Percentiles rank a stretch among this genome's conserved stretches.
These are phyloP conservation scores for Xylaria polymorpha DNA, from an alignment of 2,329 filamentous ascomycete genomes.

Conservation along the genomic window DNA sequence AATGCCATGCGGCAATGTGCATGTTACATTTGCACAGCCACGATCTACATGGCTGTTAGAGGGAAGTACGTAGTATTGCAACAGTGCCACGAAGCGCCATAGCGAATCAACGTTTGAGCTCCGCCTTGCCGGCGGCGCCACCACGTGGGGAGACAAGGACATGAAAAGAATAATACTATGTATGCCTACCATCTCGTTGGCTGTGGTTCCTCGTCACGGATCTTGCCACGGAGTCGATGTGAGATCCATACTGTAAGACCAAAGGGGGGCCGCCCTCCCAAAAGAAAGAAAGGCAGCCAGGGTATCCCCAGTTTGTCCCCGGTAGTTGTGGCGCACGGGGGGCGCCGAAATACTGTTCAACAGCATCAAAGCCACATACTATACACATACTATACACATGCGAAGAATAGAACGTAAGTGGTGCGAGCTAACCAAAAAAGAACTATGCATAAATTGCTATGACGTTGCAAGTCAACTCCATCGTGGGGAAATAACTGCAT, in stretches of 20 bases:
- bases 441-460: background rate
- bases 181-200: slow-evolving; percentile 18
- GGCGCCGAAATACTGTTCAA: slow-evolving; percentile 7
- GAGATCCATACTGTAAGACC: slow-evolving; percentile 4
- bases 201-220: background rate
- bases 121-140: slow-evolving; percentile 17
- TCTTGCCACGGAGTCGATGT: background rate
- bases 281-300: background rate
- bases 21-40: slow-evolving; percentile 33
- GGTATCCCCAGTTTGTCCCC: background rate
- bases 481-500: background rate
- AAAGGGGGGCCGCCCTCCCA: slow-evolving; percentile 14
- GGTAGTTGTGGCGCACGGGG: slow-evolving; percentile 23
- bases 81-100: slow-evolving; percentile 6
- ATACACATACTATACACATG: too few relatives aligned
- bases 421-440: background rate
- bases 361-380: background rate
- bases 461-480: slow-evolving; percentile 3
- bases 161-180: background rate
- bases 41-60: slow-evolving; percentile 5
- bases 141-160: slow-evolving; percentile 30
- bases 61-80: background rate
- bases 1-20: slow-evolving; percentile 20
- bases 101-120: slow-evolving; percentile 14
- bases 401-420: background rate